Evolutionary conservation across 2,329 filamentous ascomycete genomes (phyloP), one percentile per base, ranked within the genome.

Genomic region (Ceratocystis eucalypticola): DNA sequence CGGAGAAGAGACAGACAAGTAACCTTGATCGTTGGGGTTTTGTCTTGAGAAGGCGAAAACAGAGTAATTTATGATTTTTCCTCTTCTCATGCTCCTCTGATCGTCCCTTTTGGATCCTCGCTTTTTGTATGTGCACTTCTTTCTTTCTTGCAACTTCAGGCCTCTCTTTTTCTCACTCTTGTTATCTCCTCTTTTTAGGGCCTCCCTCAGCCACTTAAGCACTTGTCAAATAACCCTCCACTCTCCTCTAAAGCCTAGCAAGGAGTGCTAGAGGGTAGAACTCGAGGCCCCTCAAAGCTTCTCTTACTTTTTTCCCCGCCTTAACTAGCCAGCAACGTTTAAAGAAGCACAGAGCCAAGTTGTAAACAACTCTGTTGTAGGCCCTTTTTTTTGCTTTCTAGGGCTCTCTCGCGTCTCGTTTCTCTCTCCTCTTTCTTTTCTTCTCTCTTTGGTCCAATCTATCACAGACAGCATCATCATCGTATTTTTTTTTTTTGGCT

Each of bases 111-210:
- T 50, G 46, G 8, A 8, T 22, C 10, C 46, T n/a, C 22, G 17
- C 10, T 12, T n/a, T 3, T 12, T 25, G 45, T 25, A 10, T 8
- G 45, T 48, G 17, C 17, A 17, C 45, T 22, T 20, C 45, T 22
- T 20, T 50, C 10, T 41, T 15, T 41, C 37, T 41, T 1, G 10
- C 3, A 41, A n/a, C 17, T 50, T 50, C 8, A 20, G n/a, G 46
- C 46, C 46, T 50, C 46, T 50, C 67, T 64, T 30, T 64, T 59
- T 59, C 28, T 25, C 55, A 41, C 10, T 41, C 17, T 17, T 59
- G 8, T 28, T 59, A 28, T 33, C 20, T 59, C 30, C 53, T 59
- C 55, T 61, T 41, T 17, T 28, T 59, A 28, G 12, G 15, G 15
- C 33, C 33, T 61, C 22, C 33, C 22, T 61, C 22, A 10, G 25